A percentile compares a stretch with the other conserved stretches of the same genome.
Conservation (phyloP, 2,329 filamentous ascomycete genomes). For the Neopestalotiopsis sp. region DNA sequence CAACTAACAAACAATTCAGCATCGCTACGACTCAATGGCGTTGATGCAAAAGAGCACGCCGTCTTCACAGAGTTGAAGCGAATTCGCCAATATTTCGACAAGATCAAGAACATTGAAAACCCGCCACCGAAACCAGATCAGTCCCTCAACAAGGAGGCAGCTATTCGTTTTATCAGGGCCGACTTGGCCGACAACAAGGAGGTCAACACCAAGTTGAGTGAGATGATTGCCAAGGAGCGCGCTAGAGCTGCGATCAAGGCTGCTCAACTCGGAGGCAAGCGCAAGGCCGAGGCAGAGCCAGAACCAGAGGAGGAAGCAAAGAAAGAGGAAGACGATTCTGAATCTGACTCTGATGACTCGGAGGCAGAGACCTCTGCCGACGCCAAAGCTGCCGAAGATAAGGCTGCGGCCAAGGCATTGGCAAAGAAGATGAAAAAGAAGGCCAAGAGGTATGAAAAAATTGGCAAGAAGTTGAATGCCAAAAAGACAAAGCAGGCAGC, state of each 20-base stretch:
- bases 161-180: slow-evolving; percentile 80
- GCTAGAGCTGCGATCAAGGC: slow-evolving; percentile 56
- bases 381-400: too few relatives aligned
- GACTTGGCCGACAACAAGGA: slow-evolving; percentile 66
- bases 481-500: slow-evolving; percentile 1
- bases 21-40: slow-evolving; percentile 77
- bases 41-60: slow-evolving; percentile 82
- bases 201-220: slow-evolving; percentile 56
- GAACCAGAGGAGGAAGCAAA: slow-evolving; percentile 27
- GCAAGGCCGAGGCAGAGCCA: slow-evolving; percentile 26
- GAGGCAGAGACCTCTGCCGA: slow-evolving; percentile 20
- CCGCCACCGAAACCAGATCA: slow-evolving; percentile 57
- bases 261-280: slow-evolving; percentile 39
- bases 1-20: slow-evolving; percentile 43
- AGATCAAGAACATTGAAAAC: slow-evolving; percentile 80
- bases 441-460: slow-evolving; percentile 12
- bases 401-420: background rate
- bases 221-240: slow-evolving; percentile 61
- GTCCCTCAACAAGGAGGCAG: slow-evolving; percentile 75
- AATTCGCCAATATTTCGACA: slow-evolving; percentile 89
- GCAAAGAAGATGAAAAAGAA: slow-evolving; percentile 14
- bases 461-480: slow-evolving; percentile 8
- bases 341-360: background rate
- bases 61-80: slow-evolving; percentile 86
- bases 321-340: slow-evolving; percentile 46